These are phyloP conservation scores for Barnettozyma sp. DNA, from an alignment of 805 yeast genomes.

Conservation along the genomic window DNA sequence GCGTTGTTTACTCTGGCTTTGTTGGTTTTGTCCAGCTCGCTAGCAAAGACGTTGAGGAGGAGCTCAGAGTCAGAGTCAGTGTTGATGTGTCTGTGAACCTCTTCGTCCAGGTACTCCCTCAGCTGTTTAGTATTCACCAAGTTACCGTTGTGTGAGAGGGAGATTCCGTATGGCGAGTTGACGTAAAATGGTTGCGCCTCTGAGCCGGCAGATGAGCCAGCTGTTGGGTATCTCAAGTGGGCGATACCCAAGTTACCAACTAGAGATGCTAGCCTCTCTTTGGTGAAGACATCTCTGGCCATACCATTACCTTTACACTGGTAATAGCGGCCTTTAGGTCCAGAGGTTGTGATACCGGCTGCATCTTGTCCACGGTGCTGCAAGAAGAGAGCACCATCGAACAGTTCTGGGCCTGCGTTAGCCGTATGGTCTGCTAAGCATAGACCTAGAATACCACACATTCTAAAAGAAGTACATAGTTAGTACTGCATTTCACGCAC, in stretches of 20 bases:
- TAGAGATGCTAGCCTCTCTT: conserved; percentile 64
- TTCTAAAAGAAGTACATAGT: conserved; percentile 25
- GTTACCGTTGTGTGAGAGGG: conserved; percentile 90
- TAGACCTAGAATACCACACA: conserved; percentile 96
- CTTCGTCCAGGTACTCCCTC: conserved; percentile 78
- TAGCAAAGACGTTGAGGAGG: conserved; percentile 81
- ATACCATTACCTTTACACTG: conserved; percentile 99
- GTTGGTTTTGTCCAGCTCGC: conserved; percentile 84
- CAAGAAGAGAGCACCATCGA: conserved; percentile 86
- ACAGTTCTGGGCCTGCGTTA: conserved; percentile 80
- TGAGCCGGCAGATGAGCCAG: conserved; percentile 90
- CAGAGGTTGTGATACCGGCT: conserved; percentile 97
- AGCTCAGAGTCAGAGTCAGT: conserved; percentile 96
- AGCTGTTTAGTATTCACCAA: conserved; percentile 80
- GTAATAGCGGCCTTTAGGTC: conserved; percentile 84
- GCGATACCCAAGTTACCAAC: conserved; percentile 95
- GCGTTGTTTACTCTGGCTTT: conserved; percentile 88
- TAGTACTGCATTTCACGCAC: conserved; percentile 3
- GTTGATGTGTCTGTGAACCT: conserved; percentile 93
- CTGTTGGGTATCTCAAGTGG: conserved; percentile 94
- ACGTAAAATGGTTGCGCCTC: conserved; percentile 99
- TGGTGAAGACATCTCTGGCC: conserved; percentile 96
- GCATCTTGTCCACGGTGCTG: conserved; percentile 99
- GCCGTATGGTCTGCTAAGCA: conserved; percentile 68
- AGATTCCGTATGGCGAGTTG: conserved; percentile 92